Evolutionary conservation across 768 basidiomycete species (phyloP), one percentile per base, ranked within the genome.

Genomic region (Mycena polygramma): DNA sequence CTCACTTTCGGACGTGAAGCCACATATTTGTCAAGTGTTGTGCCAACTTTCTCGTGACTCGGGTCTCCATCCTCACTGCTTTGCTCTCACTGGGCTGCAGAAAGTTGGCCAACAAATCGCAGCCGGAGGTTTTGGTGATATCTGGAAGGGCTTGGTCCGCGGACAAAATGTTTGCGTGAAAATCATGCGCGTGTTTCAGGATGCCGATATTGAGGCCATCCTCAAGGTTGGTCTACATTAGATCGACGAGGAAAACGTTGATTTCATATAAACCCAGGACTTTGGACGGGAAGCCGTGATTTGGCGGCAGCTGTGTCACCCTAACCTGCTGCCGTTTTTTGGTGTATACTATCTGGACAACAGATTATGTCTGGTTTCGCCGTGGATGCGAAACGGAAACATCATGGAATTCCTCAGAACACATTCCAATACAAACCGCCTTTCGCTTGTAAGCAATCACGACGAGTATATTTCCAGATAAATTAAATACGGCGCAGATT

Each of bases 331-430:
- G 14, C 67, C 75, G 2, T 78, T 76, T 57, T 61, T 75, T 22
- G 77, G 77, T 19, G 36, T 75, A n/a, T 67, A 74, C 52, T 60
- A 73, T 60, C 69, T 73, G 46, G 55, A 66, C 2, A 55, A 53
- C 8, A 58, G 74, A 11, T 48, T 76, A 19, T 74, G 71, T 35
- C 76, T 81, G 14, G 26, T 81, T 10, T 70, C 72, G 10, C 77
- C 78, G 4, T 79, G 79, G 77, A 80, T 80, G 79, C 60, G 71
- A 26, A 72, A 78, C n/a, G 81, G 81, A 1, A 74, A 77, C 4
- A 61, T 80, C 15, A 20, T 69, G 7, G 65, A 74, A 24, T 76
- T 71, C 57, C 17, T 80, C 35, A 49, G 51, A n/a, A 53, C 49
- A 39, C 48, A 41, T 20, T 1, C 54, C 1, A 9, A 36, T 46